Percentiles rank a stretch among this genome's conserved stretches.
Evolutionary conservation across 345 rosid species (phyloP).

Genomic region (Lepidium africanum): DNA sequence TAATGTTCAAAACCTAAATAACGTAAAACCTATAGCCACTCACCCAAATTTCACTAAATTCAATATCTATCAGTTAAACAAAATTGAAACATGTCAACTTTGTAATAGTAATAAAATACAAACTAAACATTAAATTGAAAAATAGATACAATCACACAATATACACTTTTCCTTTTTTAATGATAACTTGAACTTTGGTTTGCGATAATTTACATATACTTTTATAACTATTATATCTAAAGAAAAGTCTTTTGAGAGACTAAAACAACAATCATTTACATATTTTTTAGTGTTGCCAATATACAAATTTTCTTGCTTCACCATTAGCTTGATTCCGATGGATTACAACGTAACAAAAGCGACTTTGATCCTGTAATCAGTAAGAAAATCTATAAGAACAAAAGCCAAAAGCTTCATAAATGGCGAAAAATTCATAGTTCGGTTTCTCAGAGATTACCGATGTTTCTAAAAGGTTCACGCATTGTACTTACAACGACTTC

Average conservation of each 20-base stretch:
- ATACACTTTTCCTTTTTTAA: too few relatives aligned
- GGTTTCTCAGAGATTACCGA: constrained; percentile 11
- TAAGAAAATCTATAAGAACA: neutral
- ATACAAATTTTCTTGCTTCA: constrained; percentile 1
- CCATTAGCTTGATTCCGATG: neutral
- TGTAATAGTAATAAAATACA: too few relatives aligned
- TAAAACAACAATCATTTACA: constrained; percentile 1
- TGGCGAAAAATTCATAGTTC: neutral
- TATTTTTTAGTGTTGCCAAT: neutral
- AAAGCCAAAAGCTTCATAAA: neutral
- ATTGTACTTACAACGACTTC: constrained; percentile 57
- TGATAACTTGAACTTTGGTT: neutral
- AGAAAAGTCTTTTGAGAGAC: neutral
- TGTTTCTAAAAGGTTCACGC: neutral
- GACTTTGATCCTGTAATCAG: constrained; percentile 14
- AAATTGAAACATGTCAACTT: too few relatives aligned
- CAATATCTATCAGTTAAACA: too few relatives aligned
- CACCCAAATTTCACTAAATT: too few relatives aligned
- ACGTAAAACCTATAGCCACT: too few relatives aligned
- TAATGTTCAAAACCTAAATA: too few relatives aligned
- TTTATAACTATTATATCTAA: neutral
- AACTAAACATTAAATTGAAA: too few relatives aligned
- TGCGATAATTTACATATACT: neutral
- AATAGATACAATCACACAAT: too few relatives aligned
- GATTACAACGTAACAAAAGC: neutral